These are phyloP conservation scores for Penicillium cataractarum DNA, from an alignment of 495 filamentous ascomycete species.

Conservation along the genomic window DNA sequence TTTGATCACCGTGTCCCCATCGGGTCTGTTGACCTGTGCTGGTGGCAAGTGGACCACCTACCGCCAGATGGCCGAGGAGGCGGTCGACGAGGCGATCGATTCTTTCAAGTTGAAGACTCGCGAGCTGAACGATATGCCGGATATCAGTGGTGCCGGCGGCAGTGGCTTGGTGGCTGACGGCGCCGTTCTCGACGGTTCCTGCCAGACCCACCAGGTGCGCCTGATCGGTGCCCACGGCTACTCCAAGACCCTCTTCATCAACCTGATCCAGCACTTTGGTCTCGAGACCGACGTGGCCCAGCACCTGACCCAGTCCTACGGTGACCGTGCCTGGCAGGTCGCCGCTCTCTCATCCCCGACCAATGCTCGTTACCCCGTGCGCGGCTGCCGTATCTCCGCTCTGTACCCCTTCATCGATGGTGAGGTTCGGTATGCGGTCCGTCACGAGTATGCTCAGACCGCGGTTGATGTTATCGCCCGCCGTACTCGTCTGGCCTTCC, in stretches of 20 bases:
- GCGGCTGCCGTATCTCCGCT: constrained; percentile 77
- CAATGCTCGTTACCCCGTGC: constrained; percentile 80
- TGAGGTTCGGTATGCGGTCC: constrained; percentile 86
- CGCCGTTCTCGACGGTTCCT: constrained; percentile 77
- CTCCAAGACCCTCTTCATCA: constrained; percentile 96
- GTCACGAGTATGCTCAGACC: constrained; percentile 93
- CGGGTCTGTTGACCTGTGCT: constrained; percentile 90
- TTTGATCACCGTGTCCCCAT: constrained; percentile 81
- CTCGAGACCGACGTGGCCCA: constrained; percentile 94
- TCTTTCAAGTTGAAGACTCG: constrained; percentile 71
- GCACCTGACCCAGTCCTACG: constrained; percentile 87
- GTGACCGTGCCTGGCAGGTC: constrained; percentile 95
- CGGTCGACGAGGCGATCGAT: constrained; percentile 86
- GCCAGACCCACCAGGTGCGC: constrained; percentile 89
- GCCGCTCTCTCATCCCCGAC: constrained; percentile 83
- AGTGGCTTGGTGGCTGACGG: constrained; percentile 66
- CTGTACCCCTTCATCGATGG: constrained; percentile 98
- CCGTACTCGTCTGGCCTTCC: constrained; percentile 84
- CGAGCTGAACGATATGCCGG: constrained; percentile 62
- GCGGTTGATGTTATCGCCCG: constrained; percentile 89
- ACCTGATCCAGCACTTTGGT: constrained; percentile 96
- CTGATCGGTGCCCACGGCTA: constrained; percentile 93
- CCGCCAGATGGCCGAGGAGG: constrained; percentile 97
- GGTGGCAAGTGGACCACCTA: constrained; percentile 99
- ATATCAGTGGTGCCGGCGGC: constrained; percentile 75